Percentiles rank a stretch among this genome's conserved stretches.
Evolutionary conservation across 441 rosid species (phyloP).

Genomic region (Syzygium syzygioides): DNA sequence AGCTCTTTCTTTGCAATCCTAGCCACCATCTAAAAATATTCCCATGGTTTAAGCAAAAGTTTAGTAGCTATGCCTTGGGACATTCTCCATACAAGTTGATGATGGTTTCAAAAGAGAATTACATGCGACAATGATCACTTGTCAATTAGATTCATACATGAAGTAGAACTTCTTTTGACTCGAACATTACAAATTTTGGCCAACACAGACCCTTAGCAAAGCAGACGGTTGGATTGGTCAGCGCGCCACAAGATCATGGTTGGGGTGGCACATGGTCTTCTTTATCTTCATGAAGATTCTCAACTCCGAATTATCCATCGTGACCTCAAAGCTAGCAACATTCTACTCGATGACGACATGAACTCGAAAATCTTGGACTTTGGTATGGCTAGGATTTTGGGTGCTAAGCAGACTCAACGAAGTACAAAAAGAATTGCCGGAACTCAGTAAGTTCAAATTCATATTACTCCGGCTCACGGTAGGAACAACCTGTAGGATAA

Average conservation of each 20-base stretch:
- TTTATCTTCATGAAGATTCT: not conserved
- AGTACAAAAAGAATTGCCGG: not conserved
- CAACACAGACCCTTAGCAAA: not conserved
- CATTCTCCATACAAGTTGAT: not conserved
- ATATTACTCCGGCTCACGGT: not conserved
- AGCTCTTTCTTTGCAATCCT: not conserved
- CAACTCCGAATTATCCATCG: not conserved
- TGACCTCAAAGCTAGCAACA: not conserved
- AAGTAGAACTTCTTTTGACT: not conserved
- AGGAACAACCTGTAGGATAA: not conserved
- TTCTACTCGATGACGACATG: too few species aligned
- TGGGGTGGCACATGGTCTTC: not conserved
- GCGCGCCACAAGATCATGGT: not conserved
- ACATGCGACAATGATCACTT: not conserved
- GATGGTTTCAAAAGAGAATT: not conserved
- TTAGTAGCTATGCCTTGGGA: not conserved
- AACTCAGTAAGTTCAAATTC: not conserved
- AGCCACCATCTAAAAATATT: not conserved
- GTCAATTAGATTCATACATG: not conserved
- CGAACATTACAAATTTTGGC: not conserved
- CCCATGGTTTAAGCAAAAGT: not conserved
- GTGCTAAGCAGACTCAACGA: not conserved
- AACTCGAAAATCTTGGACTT: not conserved
- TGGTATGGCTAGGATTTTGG: not conserved
- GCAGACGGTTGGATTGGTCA: not conserved